Base-by-base conservation (phyloP, 176 grass and related monocot species). In the Paspalum vaginatum region DNA sequence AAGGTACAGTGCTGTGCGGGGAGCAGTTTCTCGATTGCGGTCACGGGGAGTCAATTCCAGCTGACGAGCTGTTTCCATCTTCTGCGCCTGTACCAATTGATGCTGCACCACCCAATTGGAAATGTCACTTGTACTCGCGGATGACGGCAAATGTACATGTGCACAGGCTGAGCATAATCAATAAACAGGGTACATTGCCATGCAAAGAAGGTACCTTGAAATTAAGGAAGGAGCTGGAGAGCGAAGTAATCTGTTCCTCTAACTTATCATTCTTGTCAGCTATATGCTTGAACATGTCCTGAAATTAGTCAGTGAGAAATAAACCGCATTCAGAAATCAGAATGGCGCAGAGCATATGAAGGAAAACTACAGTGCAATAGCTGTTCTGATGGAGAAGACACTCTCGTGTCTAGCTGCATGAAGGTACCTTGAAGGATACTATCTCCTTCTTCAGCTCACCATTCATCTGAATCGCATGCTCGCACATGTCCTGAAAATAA, bases 171-270 rank as follows among this genome's bases (percentile, higher is more conserved):
- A 39, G 14, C 11, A 66, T 25, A 54, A 79, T 40, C 20, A 54
- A 67, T 13, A 79, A 79, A 54, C 48, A 53, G 46, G 41, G 16
- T 79, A 24, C 38, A 48, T n/a, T 85, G 32, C 7, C 56, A 54
- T 38, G 52, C 38, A 89, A 80, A 13, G 39, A 75, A 56, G 51
- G n/a, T 81, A 94, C 91, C 88, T 91, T 94, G 48, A 94, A 72
- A 65, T 79, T 78, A n/a, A 77, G 6, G 42, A 91, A 86, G 46
- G 88, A 91, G 38, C 24, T 83, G 47, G 79, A 91, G 64, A 94
- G 72, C 59, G 3, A 39, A n/a, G 37, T 65, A 57, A 91, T 75
- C 75, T 91, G 83, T 50, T 86, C 86, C 84, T 88, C 83, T 45
- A 94, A 72, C 74, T 86, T 91, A 16, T 76, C 72, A 68, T 88